Evolutionary conservation across 805 yeast genomes (phyloP).

Genomic region (Teunomyces barrocoloradensis): DNA sequence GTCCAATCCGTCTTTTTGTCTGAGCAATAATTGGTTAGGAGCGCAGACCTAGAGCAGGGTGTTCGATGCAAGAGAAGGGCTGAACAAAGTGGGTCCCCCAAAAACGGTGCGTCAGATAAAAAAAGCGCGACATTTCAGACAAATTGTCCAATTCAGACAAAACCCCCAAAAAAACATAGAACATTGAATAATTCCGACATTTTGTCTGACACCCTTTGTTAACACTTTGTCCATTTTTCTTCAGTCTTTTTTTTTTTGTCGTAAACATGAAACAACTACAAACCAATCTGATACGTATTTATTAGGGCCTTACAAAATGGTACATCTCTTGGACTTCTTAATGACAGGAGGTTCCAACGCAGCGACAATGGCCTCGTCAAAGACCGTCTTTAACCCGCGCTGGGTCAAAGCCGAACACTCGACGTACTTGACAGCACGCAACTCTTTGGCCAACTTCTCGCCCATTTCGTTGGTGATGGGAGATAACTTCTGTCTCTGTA

Average conservation of each 20-base stretch:
- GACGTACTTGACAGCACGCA: slow-evolving; percentile 93
- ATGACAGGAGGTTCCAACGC: slow-evolving; percentile 96
- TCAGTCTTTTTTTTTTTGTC: background rate
- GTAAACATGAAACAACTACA: background rate
- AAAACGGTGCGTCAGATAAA: no score
- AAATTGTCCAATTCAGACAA: no score
- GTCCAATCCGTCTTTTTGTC: no score
- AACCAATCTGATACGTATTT: slow-evolving; percentile 1
- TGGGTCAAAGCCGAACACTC: slow-evolving; percentile 98
- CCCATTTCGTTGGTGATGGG: slow-evolving; percentile 88
- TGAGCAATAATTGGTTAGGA: no score
- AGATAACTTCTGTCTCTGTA: slow-evolving; percentile 83
- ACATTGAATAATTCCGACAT: background rate
- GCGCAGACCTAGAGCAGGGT: no score
- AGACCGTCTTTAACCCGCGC: slow-evolving; percentile 94
- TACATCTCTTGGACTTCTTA: slow-evolving; percentile 78
- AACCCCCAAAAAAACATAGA: no score
- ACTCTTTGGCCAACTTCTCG: slow-evolving; percentile 87
- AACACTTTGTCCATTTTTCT: background rate
- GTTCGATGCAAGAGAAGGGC: no score
- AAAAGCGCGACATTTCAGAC: no score
- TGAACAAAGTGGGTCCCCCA: no score
- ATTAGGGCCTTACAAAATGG: slow-evolving; percentile 54
- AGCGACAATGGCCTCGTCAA: slow-evolving; percentile 97
- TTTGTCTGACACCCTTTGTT: background rate